Evolutionary conservation across 805 yeast species (phyloP).

Genomic region (Komagataella ulmi): DNA sequence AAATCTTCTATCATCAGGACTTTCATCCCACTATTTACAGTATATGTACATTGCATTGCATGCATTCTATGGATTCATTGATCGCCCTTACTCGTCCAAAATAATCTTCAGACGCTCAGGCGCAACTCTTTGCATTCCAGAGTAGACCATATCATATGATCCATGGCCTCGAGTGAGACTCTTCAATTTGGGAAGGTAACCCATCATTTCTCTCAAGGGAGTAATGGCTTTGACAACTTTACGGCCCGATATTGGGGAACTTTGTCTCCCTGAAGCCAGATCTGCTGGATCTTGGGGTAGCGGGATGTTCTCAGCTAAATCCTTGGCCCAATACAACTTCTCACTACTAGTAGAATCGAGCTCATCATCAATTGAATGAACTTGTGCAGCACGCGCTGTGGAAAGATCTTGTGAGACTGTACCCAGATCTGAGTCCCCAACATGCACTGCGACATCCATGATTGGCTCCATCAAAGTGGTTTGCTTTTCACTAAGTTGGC

Average conservation of each 20-base stretch:
- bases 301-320: slow-evolving; percentile 48
- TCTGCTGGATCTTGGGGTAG: slow-evolving; percentile 56
- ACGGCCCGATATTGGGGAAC: slow-evolving; percentile 14
- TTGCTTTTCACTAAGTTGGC: slow-evolving; percentile 10
- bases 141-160: slow-evolving; percentile 63
- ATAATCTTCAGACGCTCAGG: slow-evolving; percentile 32
- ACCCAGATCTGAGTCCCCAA: slow-evolving; percentile 65
- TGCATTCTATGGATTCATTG: not conserved
- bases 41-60: not conserved
- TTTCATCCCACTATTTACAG: not conserved
- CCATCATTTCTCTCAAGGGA: slow-evolving; percentile 83
- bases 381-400: slow-evolving; percentile 63
- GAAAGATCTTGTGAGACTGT: slow-evolving; percentile 75
- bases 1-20: not conserved
- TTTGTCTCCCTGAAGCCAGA: slow-evolving; percentile 11
- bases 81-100: slow-evolving; percentile 7
- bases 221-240: slow-evolving; percentile 65
- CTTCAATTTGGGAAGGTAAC: slow-evolving; percentile 66
- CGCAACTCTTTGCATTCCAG: slow-evolving; percentile 58
- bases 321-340: slow-evolving; percentile 30
- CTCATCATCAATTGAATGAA: slow-evolving; percentile 62
- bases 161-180: slow-evolving; percentile 87
- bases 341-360: slow-evolving; percentile 14
- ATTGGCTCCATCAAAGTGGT: slow-evolving; percentile 73
- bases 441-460: slow-evolving; percentile 62